phyloP scores from a whole-genome alignment of 805 yeast genomes.

The Wickerhamiella cacticola region DNA sequence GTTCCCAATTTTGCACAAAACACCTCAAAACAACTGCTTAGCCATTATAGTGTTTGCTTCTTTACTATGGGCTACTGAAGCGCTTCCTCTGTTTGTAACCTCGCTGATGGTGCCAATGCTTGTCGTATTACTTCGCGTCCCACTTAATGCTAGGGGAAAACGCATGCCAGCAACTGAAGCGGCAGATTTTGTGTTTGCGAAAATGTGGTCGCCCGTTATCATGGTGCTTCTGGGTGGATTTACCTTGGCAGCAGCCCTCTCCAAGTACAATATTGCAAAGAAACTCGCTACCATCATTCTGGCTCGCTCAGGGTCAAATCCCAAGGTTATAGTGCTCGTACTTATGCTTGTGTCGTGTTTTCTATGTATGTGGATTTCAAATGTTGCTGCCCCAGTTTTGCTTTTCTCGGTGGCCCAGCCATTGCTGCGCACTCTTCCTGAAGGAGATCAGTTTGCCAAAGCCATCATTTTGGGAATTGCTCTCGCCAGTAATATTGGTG shows the following conservation, averaged over 20 bases:
- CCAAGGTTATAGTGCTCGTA: slow-evolving; percentile 59
- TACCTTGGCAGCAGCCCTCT: slow-evolving; percentile 85
- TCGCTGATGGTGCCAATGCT: slow-evolving; percentile 72
- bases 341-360: slow-evolving; percentile 80
- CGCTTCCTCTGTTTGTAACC: slow-evolving; percentile 84
- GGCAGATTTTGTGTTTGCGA: slow-evolving; percentile 60
- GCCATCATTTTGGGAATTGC: slow-evolving; percentile 87
- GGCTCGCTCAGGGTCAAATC: slow-evolving; percentile 75
- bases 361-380: slow-evolving; percentile 89
- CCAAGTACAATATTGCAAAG: slow-evolving; percentile 83
- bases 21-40: slow-evolving; percentile 66
- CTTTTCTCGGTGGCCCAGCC: slow-evolving; percentile 90
- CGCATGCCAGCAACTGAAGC: slow-evolving; percentile 57
- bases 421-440: slow-evolving; percentile 67
- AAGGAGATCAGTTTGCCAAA: slow-evolving; percentile 66
- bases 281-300: slow-evolving; percentile 70
- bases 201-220: slow-evolving; percentile 94
- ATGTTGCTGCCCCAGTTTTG: slow-evolving; percentile 94
- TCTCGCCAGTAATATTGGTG: slow-evolving; percentile 83
- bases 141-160: slow-evolving; percentile 21
- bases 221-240: slow-evolving; percentile 87
- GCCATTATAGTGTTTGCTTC: slow-evolving; percentile 76
- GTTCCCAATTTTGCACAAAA: slow-evolving; percentile 36
- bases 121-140: slow-evolving; percentile 58
- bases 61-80: slow-evolving; percentile 88